Evolutionary conservation across 345 rosid genomes (phyloP).

Genomic region (Geranium rotundifolium): DNA sequence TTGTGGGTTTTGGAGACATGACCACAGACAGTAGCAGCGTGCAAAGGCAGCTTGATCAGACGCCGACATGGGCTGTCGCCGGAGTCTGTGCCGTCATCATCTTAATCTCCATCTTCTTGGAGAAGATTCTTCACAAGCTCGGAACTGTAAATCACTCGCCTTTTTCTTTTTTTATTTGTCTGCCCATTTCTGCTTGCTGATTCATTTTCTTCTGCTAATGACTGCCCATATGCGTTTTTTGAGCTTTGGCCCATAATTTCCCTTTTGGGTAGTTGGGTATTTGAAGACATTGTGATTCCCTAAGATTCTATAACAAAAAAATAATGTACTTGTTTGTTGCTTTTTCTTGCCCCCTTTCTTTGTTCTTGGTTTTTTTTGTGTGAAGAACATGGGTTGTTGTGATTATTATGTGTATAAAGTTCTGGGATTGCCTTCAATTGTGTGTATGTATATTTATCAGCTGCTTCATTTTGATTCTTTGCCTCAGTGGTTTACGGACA

Average conservation of each 20-base stretch:
- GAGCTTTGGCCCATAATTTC: no score
- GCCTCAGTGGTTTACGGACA: conserved; percentile 60
- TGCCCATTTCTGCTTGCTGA: not conserved
- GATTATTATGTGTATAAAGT: not conserved
- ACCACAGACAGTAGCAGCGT: conserved; percentile 13
- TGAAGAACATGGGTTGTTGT: no score
- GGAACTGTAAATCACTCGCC: conserved; percentile 31
- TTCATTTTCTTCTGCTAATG: no score
- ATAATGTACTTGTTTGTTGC: no score
- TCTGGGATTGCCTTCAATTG: not conserved
- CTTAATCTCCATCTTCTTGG: conserved; percentile 57
- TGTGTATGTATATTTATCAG: not conserved
- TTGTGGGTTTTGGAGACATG: conserved; percentile 9
- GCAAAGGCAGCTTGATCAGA: conserved; percentile 51
- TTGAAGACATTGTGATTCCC: no score
- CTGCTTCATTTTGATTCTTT: not conserved
- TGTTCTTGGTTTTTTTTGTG: no score
- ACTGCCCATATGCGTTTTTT: no score
- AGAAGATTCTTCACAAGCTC: conserved; percentile 60
- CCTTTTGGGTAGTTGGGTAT: no score
- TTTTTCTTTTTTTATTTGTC: not conserved
- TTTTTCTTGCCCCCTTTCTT: no score
- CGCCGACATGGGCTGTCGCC: conserved; percentile 98
- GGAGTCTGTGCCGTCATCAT: conserved; percentile 68
- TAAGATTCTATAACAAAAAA: no score